Percentiles rank a stretch among this genome's conserved stretches.
phyloP scores from a whole-genome alignment of 2,329 filamentous ascomycete genomes.

The Colletotrichum australisinense region DNA sequence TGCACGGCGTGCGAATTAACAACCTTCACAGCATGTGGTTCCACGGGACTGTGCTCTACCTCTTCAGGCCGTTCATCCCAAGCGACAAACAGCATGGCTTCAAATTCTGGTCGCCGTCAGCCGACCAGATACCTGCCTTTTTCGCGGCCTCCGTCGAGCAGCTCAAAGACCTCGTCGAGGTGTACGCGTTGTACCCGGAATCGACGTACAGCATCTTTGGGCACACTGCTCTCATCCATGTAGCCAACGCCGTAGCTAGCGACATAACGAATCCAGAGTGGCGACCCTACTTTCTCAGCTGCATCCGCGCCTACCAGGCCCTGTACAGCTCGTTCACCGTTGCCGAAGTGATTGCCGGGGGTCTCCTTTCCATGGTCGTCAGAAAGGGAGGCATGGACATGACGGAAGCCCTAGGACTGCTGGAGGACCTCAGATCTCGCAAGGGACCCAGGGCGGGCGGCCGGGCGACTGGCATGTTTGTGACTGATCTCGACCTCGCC shows the following conservation, averaged over 20 bases:
- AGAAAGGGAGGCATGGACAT: constrained; percentile 45
- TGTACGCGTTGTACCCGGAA: constrained; percentile 47
- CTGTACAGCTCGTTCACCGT: constrained; percentile 49
- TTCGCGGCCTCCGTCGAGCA: constrained; percentile 51
- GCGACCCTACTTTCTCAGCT: constrained; percentile 50
- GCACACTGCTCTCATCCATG: constrained; percentile 52
- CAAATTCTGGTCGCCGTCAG: constrained; percentile 28
- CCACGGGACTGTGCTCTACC: constrained; percentile 32
- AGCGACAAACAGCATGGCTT: constrained; percentile 25
- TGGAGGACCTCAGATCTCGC: constrained; percentile 42
- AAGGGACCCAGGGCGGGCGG: constrained; percentile 40
- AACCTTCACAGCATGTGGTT: constrained; percentile 16
- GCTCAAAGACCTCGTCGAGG: constrained; percentile 51
- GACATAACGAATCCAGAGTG: constrained; percentile 43
- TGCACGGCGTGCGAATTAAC: neutral
- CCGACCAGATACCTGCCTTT: constrained; percentile 33
- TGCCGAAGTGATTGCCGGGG: constrained; percentile 47
- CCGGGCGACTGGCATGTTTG: constrained; percentile 45
- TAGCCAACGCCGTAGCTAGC: constrained; percentile 50
- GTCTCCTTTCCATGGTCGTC: constrained; percentile 50
- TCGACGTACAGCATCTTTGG: constrained; percentile 51
- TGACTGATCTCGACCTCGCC: constrained; percentile 49
- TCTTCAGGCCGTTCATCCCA: constrained; percentile 30
- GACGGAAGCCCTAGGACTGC: constrained; percentile 43
- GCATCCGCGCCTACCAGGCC: constrained; percentile 50